A percentile compares a stretch with the other conserved stretches of the same genome.
phyloP scores from a whole-genome alignment of 148 eudicot species.

The Suaeda aralocaspica region DNA sequence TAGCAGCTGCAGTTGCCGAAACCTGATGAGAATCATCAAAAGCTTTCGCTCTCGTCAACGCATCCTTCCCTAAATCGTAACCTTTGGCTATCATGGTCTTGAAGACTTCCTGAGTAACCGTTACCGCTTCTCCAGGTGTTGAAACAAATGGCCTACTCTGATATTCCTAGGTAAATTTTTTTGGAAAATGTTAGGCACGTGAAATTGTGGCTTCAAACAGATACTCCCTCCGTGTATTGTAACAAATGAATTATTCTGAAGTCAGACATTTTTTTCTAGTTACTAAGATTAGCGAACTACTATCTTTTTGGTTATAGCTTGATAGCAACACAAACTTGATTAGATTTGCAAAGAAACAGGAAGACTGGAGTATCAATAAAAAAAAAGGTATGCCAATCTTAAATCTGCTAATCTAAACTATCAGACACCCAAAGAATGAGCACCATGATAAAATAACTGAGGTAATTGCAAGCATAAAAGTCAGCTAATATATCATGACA shows the following conservation, averaged over 20 bases:
- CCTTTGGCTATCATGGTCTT: conserved; percentile 68
- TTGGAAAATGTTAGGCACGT: conserved; percentile 1
- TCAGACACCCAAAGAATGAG: background rate
- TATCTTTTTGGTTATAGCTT: background rate
- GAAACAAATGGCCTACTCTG: conserved; percentile 41
- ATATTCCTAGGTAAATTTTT: conserved; percentile 29
- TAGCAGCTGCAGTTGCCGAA: conserved; percentile 63
- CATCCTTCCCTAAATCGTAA: conserved; percentile 65
- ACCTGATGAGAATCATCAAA: conserved; percentile 69
- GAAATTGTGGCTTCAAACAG: background rate
- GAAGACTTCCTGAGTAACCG: conserved; percentile 73
- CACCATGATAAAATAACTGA: background rate
- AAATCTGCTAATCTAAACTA: background rate
- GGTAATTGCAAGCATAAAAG: no score
- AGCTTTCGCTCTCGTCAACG: conserved; percentile 59
- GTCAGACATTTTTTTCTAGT: no score
- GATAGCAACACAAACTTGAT: background rate
- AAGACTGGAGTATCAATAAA: no score
- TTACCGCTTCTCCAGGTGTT: conserved; percentile 71
- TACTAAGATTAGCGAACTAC: background rate
- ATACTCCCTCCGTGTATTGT: background rate
- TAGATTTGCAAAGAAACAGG: background rate
- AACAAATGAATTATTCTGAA: no score
- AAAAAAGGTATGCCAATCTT: background rate
- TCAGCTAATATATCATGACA: no score